phyloP scores from a whole-genome alignment of 805 yeast species.

The Lipomyces sp. region DNA sequence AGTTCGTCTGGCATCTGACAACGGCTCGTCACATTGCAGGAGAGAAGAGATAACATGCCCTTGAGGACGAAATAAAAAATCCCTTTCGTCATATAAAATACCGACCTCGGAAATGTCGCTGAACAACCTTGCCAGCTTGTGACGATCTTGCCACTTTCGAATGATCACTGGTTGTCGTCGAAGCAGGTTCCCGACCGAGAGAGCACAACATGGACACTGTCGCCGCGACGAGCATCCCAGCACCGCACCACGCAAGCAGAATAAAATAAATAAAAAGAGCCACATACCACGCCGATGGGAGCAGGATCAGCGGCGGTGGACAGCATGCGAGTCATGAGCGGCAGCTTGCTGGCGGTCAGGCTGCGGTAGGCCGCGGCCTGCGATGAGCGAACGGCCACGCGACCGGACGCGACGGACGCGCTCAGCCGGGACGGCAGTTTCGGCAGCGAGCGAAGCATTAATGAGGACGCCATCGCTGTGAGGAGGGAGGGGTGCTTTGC shows the following conservation, averaged over 20 bases:
- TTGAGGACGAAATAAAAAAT: too few relatives aligned
- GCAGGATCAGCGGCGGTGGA: slow-evolving; percentile 23
- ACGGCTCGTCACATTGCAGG: too few relatives aligned
- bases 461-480: slow-evolving; percentile 2
- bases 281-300: slow-evolving; percentile 21
- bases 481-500: not conserved
- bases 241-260: not conserved
- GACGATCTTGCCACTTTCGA: too few relatives aligned
- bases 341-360: slow-evolving; percentile 8
- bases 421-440: slow-evolving; percentile 23
- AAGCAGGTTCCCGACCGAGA: not conserved
- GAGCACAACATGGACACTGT: not conserved
- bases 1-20: too few relatives aligned
- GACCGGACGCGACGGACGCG: slow-evolving; percentile 17
- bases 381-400: slow-evolving; percentile 5
- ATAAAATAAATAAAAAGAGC: not conserved
- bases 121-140: too few relatives aligned
- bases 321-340: slow-evolving; percentile 20
- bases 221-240: not conserved
- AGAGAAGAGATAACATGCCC: too few relatives aligned
- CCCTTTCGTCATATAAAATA: too few relatives aligned
- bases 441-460: slow-evolving; percentile 27
- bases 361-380: not conserved
- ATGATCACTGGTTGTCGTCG: not conserved
- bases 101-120: too few relatives aligned